phyloP scores from a whole-genome alignment of 345 rosid species.

The Citrus australasica region DNA sequence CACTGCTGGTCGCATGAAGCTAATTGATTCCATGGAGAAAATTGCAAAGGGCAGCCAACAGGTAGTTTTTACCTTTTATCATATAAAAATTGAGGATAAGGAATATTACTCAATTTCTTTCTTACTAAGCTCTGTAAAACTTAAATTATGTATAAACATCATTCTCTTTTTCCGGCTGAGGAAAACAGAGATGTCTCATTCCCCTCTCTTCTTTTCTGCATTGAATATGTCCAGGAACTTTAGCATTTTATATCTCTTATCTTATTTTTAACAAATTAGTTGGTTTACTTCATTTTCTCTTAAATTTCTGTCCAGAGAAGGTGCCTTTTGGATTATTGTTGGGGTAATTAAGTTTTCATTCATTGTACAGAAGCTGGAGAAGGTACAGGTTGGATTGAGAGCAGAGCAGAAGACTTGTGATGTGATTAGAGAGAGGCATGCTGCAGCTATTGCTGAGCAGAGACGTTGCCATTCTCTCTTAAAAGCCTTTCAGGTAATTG shows the following conservation, averaged over 20 bases:
- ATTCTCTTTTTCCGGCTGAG: neutral
- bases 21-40: constrained; percentile 77
- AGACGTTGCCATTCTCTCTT: constrained; percentile 48
- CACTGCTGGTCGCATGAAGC: constrained; percentile 60
- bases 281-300: neutral
- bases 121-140: neutral
- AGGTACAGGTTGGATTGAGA: constrained; percentile 49
- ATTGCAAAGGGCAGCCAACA: constrained; percentile 78
- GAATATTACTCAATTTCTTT: neutral
- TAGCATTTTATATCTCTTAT: neutral
- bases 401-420: constrained; percentile 63
- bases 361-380: constrained; percentile 67
- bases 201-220: neutral
- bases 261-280: neutral
- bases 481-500: constrained; percentile 67
- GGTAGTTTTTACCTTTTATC: constrained; percentile 31
- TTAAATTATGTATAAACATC: neutral
- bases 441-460: constrained; percentile 61
- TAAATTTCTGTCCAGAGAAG: neutral
- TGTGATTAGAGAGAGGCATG: constrained; percentile 50
- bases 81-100: neutral
- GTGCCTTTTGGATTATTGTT: constrained; percentile 5
- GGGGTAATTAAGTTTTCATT: constrained; percentile 3
- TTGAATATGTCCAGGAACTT: neutral
- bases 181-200: neutral